Conservation (phyloP, 129 eudicot species). For the Flaveria bidentis region DNA sequence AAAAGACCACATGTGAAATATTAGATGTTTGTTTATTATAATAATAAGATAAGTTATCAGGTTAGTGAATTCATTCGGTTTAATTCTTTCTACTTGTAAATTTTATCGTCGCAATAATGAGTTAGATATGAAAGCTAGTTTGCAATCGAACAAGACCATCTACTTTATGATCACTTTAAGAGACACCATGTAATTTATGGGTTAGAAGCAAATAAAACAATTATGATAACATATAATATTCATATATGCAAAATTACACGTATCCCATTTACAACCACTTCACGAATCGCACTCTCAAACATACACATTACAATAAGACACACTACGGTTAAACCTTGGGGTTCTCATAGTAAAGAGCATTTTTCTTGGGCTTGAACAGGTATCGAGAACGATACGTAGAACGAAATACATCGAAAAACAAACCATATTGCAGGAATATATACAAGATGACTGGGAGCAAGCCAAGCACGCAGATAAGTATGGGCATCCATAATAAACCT, state of each 20-base stretch:
- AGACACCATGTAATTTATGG: too few species aligned
- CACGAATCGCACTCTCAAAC: not conserved
- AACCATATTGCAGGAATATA: constrained; percentile 22
- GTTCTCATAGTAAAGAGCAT: constrained; percentile 18
- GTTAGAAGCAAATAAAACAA: too few species aligned
- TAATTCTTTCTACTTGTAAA: too few species aligned
- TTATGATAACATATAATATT: not conserved
- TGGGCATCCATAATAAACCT: constrained; percentile 27
- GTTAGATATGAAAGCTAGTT: too few species aligned
- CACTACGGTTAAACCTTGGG: constrained; percentile 25
- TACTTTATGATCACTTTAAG: too few species aligned
- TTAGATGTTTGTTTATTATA: too few species aligned
- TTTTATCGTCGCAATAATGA: too few species aligned
- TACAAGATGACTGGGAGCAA: constrained; percentile 20
- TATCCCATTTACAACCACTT: not conserved
- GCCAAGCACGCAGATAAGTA: constrained; percentile 32
- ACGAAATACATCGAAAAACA: not conserved
- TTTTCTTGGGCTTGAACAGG: constrained; percentile 27
- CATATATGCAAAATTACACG: not conserved
- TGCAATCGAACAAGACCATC: too few species aligned
- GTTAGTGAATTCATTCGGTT: too few species aligned
- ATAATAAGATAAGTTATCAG: too few species aligned
- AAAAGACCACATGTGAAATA: too few species aligned
- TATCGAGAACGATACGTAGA: constrained; percentile 8
- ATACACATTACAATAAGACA: not conserved